Percentiles rank a stretch among this genome's conserved stretches.
Evolutionary conservation across 768 basidiomycete species (phyloP).

Genomic region (Termitomyces sp.): DNA sequence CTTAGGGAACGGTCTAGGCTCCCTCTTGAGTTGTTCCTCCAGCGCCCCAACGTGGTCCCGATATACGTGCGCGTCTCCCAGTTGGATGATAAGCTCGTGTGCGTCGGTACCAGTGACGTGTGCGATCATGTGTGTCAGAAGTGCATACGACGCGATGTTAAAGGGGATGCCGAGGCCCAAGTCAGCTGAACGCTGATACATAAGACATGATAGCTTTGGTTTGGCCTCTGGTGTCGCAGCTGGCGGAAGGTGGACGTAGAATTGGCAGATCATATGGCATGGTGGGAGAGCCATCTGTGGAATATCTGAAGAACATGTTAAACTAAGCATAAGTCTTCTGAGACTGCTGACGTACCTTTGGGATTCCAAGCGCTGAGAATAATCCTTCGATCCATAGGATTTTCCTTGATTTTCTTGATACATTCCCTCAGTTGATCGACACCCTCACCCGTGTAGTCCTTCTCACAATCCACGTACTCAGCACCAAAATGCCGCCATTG

Average conservation of each 20-base stretch:
- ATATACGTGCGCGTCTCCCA: slow-evolving; percentile 98
- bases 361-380: slow-evolving; percentile 98
- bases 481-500: slow-evolving; percentile 97
- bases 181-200: slow-evolving; percentile 98
- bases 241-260: slow-evolving; percentile 90
- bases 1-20: slow-evolving; percentile 81
- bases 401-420: slow-evolving; percentile 87
- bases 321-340: background rate
- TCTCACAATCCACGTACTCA: slow-evolving; percentile 68
- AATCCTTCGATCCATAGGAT: slow-evolving; percentile 92
- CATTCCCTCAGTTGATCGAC: slow-evolving; percentile 91
- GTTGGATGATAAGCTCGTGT: slow-evolving; percentile 90
- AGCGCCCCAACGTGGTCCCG: slow-evolving; percentile 89
- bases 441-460: slow-evolving; percentile 76
- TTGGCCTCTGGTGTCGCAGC: slow-evolving; percentile 41
- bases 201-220: slow-evolving; percentile 85
- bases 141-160: slow-evolving; percentile 98
- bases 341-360: slow-evolving; percentile 58
- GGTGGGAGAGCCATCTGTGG: slow-evolving; percentile 95
- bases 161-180: slow-evolving; percentile 97
- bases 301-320: slow-evolving; percentile 56
- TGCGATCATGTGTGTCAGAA: slow-evolving; percentile 98
- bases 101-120: slow-evolving; percentile 83
- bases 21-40: slow-evolving; percentile 71
- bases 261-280: slow-evolving; percentile 98